phyloP scores from a whole-genome alignment of 2,329 filamentous ascomycete genomes.

The Bipolaris gigantea region DNA sequence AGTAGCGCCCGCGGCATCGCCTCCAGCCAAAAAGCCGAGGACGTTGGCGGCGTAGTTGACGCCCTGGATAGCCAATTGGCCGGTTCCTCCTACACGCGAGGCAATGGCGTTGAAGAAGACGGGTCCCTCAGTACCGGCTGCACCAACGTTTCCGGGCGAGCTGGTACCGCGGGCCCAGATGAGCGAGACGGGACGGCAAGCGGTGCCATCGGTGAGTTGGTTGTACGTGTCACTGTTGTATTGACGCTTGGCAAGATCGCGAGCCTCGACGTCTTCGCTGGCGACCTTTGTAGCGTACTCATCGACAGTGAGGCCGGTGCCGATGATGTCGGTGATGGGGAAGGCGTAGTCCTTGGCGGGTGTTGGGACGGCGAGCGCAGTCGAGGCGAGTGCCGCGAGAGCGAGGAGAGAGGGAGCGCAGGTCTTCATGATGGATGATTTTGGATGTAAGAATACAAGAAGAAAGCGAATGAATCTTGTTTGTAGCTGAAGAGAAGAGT shows the following conservation, averaged over 20 bases:
- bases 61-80: slow-evolving; percentile 56
- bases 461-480: not conserved
- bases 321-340: slow-evolving; percentile 31
- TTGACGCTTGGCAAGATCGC: slow-evolving; percentile 23
- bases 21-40: slow-evolving; percentile 51
- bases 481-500: not conserved
- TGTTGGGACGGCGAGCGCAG: slow-evolving; percentile 21
- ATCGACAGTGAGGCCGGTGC: slow-evolving; percentile 26
- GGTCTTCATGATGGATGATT: slow-evolving; percentile 24
- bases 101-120: slow-evolving; percentile 54
- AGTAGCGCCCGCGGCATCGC: slow-evolving; percentile 49
- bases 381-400: slow-evolving; percentile 19
- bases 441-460: not conserved
- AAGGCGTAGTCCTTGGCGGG: slow-evolving; percentile 25
- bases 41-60: slow-evolving; percentile 55
- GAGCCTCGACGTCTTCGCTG: slow-evolving; percentile 9
- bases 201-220: slow-evolving; percentile 36
- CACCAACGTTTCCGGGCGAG: slow-evolving; percentile 56
- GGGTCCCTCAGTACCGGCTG: slow-evolving; percentile 48
- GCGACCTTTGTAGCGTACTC: slow-evolving; percentile 32
- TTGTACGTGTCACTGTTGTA: slow-evolving; percentile 33
- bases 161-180: slow-evolving; percentile 60
- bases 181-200: slow-evolving; percentile 53
- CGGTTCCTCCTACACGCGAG: slow-evolving; percentile 43
- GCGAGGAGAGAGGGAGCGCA: slow-evolving; percentile 21